These are phyloP conservation scores for Aureobasidium subglaciale DNA, from an alignment of 2,329 filamentous ascomycete genomes.

Conservation along the genomic window DNA sequence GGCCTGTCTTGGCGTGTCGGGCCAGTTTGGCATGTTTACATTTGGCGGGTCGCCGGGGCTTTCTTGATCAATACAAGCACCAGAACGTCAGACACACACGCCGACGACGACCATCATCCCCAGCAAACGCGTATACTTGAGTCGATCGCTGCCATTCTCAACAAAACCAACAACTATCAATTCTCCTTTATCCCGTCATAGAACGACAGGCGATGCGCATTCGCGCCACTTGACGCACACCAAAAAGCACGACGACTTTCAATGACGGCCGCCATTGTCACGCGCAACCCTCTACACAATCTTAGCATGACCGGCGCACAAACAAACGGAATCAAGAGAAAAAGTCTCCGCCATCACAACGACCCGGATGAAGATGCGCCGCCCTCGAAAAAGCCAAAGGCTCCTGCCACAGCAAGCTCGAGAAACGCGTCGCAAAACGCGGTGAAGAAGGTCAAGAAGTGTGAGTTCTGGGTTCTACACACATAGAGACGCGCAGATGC, in stretches of 20 bases:
- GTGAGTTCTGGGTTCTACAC: background rate
- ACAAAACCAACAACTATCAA: background rate
- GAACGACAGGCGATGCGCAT: conserved; percentile 6
- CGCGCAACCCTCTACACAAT: conserved; percentile 37
- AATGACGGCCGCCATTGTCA: conserved; percentile 24
- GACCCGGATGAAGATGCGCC: conserved; percentile 37
- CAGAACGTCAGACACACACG: background rate
- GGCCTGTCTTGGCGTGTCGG: conserved; percentile 12
- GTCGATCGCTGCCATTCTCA: conserved; percentile 2
- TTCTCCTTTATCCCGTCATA: background rate
- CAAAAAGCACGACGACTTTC: background rate
- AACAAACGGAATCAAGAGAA: conserved; percentile 31
- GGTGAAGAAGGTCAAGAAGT: conserved; percentile 16
- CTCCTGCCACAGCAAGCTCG: conserved; percentile 29
- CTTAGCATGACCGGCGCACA: conserved; percentile 44
- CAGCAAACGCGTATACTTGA: conserved; percentile 5
- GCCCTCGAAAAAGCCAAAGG: conserved; percentile 36
- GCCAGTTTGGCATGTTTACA: conserved; percentile 13
- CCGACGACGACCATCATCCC: background rate
- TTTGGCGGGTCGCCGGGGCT: conserved; percentile 4
- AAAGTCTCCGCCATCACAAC: conserved; percentile 40
- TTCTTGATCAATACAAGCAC: conserved; percentile 4
- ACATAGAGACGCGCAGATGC: background rate
- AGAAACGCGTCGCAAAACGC: conserved; percentile 29
- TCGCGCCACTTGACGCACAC: conserved; percentile 4